Evolutionary conservation across 1,284 basidiomycete species (phyloP).

Genomic region (Puccinia hordei): DNA sequence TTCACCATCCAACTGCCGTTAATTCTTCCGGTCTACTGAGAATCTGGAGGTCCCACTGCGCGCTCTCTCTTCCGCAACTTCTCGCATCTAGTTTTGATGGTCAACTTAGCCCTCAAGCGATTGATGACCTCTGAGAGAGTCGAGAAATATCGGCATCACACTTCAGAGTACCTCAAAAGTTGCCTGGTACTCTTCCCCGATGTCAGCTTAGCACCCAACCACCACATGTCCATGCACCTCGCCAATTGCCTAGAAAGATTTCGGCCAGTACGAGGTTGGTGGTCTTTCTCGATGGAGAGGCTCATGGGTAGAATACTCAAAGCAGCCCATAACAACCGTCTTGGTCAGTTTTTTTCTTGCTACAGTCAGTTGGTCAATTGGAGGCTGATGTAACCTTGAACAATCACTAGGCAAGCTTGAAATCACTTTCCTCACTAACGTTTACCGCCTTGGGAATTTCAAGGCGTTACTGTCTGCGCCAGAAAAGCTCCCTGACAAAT

Average conservation of each 20-base stretch:
- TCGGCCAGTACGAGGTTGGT: slow-evolving; percentile 38
- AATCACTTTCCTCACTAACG: slow-evolving; percentile 32
- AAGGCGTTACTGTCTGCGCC: slow-evolving; percentile 5
- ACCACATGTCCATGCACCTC: slow-evolving; percentile 47
- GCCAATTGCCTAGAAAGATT: slow-evolving; percentile 41
- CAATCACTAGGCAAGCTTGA: slow-evolving; percentile 35
- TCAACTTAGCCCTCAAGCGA: slow-evolving; percentile 33
- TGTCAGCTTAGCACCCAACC: slow-evolving; percentile 32
- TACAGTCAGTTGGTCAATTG: neutral
- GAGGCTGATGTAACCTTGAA: neutral
- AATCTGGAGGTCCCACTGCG: neutral
- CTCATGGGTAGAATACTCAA: slow-evolving; percentile 43
- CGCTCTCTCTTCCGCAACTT: slow-evolving; percentile 36
- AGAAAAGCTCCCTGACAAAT: slow-evolving; percentile 6
- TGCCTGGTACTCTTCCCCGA: slow-evolving; percentile 34
- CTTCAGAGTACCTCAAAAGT: slow-evolving; percentile 11
- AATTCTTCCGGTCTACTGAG: slow-evolving; percentile 29
- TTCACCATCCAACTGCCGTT: slow-evolving; percentile 44
- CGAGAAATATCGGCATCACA: slow-evolving; percentile 32
- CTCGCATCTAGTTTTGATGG: slow-evolving; percentile 34
- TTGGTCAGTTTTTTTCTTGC: slow-evolving; percentile 14
- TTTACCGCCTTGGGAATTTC: slow-evolving; percentile 27
- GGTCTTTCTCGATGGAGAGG: slow-evolving; percentile 44
- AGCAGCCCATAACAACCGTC: slow-evolving; percentile 34
- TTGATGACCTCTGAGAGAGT: slow-evolving; percentile 5